A percentile compares a stretch with the other conserved stretches of the same genome.
Conservation (phyloP, 768 basidiomycete genomes). For the Symmetrospora coprosmae region DNA sequence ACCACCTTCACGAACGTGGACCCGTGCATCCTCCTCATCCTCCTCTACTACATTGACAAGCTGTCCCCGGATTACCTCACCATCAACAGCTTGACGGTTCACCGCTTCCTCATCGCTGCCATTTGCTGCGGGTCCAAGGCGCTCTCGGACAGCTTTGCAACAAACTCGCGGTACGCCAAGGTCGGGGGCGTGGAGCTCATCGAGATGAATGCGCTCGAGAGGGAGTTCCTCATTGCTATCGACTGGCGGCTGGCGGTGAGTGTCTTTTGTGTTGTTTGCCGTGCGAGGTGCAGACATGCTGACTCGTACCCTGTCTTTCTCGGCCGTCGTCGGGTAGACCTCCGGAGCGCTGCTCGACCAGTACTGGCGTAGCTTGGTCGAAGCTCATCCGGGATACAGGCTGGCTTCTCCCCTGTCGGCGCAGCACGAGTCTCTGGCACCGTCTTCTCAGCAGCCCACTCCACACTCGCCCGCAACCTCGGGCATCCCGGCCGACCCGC, state of each 20-base stretch:
- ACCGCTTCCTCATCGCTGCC: slow-evolving; percentile 90
- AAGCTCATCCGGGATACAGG: slow-evolving; percentile 14
- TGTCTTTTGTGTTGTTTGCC: slow-evolving; percentile 26
- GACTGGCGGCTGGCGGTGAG: slow-evolving; percentile 86
- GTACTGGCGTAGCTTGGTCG: slow-evolving; percentile 7
- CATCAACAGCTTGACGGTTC: slow-evolving; percentile 86
- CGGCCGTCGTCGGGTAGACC: not conserved
- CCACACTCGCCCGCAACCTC: too few species aligned
- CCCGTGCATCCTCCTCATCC: slow-evolving; percentile 65
- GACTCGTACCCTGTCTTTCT: not conserved
- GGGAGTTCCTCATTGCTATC: slow-evolving; percentile 78
- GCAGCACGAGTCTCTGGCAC: too few species aligned
- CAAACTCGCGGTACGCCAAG: slow-evolving; percentile 84
- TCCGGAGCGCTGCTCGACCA: slow-evolving; percentile 16
- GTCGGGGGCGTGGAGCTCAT: slow-evolving; percentile 84
- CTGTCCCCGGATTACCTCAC: slow-evolving; percentile 78
- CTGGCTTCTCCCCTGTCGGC: too few species aligned
- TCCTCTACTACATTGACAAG: slow-evolving; percentile 80
- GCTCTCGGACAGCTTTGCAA: slow-evolving; percentile 87
- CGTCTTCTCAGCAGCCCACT: too few species aligned
- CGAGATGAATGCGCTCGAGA: slow-evolving; percentile 86
- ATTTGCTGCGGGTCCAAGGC: slow-evolving; percentile 87
- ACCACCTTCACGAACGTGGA: slow-evolving; percentile 91
- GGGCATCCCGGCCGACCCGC: too few species aligned
- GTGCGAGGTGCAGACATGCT: not conserved